Evolutionary conservation across 352 stramenopile species (phyloP).

Genomic region (Ochromonadaceae sp.): DNA sequence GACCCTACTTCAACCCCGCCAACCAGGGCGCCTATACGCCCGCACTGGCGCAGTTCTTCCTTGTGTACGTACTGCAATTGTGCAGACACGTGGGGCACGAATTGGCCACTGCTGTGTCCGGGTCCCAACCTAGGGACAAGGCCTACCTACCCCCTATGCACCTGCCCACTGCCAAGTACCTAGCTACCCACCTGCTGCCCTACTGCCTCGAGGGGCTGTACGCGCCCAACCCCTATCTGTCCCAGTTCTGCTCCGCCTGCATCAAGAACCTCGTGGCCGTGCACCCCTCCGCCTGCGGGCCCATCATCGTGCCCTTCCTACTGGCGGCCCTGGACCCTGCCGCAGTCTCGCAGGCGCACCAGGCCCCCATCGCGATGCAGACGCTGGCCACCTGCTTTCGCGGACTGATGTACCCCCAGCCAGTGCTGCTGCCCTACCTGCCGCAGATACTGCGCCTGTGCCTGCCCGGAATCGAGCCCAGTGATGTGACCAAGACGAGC

Average conservation of each 20-base stretch:
- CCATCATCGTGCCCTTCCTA: constrained; percentile 44
- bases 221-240: constrained; percentile 42
- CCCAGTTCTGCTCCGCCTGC: constrained; percentile 38
- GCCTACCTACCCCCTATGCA: too few species aligned
- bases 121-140: too few species aligned
- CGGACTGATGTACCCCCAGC: constrained; percentile 32
- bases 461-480: constrained; percentile 49
- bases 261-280: constrained; percentile 45
- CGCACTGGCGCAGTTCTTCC: too few species aligned
- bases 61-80: too few species aligned
- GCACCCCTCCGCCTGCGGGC: constrained; percentile 36
- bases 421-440: constrained; percentile 36
- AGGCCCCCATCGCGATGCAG: constrained; percentile 41
- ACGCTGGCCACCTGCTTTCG: constrained; percentile 36
- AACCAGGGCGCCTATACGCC: too few species aligned
- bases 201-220: constrained; percentile 44
- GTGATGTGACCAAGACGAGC: constrained; percentile 50
- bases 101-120: too few species aligned
- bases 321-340: constrained; percentile 40
- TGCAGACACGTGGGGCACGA: too few species aligned
- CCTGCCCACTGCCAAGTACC: too few species aligned
- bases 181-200: too few species aligned
- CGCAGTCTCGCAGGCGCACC: constrained; percentile 41
- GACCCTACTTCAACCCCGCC: too few species aligned
- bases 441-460: constrained; percentile 42